A percentile compares a stretch with the other conserved stretches of the same genome.
Evolutionary conservation across 2,329 filamentous ascomycete species (phyloP).

Genomic region (Exophiala mesophila): DNA sequence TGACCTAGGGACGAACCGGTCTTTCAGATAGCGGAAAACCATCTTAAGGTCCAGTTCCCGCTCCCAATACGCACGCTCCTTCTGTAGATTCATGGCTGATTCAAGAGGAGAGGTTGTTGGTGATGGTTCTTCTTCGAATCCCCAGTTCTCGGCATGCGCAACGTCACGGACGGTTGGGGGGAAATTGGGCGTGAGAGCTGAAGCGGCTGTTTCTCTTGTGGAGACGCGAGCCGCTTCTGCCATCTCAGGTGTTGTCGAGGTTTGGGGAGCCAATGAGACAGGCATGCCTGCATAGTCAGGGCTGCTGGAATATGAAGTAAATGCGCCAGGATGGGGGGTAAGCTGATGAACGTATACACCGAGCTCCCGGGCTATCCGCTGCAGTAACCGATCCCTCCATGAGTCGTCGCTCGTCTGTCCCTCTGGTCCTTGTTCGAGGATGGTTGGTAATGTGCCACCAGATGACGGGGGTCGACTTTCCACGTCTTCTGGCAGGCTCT

Average conservation of each 20-base stretch:
- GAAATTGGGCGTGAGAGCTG: conserved; percentile 40
- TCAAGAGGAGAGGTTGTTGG: conserved; percentile 45
- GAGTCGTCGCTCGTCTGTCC: conserved; percentile 26
- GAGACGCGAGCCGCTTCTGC: conserved; percentile 26
- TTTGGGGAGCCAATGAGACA: conserved; percentile 36
- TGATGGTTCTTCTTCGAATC: conserved; percentile 57
- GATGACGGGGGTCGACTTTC: conserved; percentile 14
- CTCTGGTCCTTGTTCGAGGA: conserved; percentile 19
- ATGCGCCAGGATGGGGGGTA: conserved; percentile 81
- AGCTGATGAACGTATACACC: conserved; percentile 78
- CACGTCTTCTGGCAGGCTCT: conserved; percentile 56
- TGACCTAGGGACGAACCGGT: conserved; percentile 56
- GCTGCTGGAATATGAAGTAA: conserved; percentile 69
- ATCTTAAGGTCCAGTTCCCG: conserved; percentile 84
- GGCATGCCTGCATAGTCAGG: conserved; percentile 74
- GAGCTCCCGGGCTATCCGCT: conserved; percentile 80
- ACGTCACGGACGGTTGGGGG: conserved; percentile 44
- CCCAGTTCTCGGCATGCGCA: conserved; percentile 57
- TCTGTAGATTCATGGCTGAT: conserved; percentile 40
- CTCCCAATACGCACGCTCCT: conserved; percentile 80
- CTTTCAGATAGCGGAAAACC: conserved; percentile 81
- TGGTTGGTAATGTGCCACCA: conserved; percentile 16
- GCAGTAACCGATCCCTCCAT: conserved; percentile 75
- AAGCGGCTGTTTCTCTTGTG: conserved; percentile 12
- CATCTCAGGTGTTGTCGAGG: conserved; percentile 28